phyloP scores from a whole-genome alignment of 371 early-diverging fungal species.

The Syncephalastrum contaminatum region DNA sequence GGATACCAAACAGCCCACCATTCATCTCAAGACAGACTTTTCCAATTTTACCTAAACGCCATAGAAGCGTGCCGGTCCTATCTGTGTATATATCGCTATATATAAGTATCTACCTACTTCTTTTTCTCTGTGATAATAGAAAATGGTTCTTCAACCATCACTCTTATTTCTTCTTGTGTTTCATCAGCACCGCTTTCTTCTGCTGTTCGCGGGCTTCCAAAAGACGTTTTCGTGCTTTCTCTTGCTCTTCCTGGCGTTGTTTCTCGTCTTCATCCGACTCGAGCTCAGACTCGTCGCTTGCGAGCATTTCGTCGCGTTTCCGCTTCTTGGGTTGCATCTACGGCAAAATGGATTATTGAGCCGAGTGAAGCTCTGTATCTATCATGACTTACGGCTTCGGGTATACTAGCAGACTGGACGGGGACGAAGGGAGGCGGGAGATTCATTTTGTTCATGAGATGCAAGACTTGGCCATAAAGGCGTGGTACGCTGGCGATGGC shows the following conservation, averaged over 20 bases:
- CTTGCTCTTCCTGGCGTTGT: slow-evolving; percentile 22
- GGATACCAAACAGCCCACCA: slow-evolving; percentile 47
- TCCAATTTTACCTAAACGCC: slow-evolving; percentile 35
- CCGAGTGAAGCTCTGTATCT: not conserved
- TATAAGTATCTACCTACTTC: too few species aligned
- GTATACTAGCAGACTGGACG: slow-evolving; percentile 24
- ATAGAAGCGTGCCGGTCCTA: not conserved
- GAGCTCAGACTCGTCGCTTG: slow-evolving; percentile 62
- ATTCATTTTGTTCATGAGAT: slow-evolving; percentile 75
- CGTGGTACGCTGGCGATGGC: slow-evolving; percentile 55
- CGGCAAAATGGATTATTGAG: not conserved
- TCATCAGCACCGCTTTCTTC: too few species aligned
- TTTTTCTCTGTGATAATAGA: too few species aligned
- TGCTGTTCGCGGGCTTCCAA: too few species aligned
- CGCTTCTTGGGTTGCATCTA: slow-evolving; percentile 19
- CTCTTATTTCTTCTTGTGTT: too few species aligned
- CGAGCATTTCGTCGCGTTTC: slow-evolving; percentile 41
- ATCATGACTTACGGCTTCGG: slow-evolving; percentile 22
- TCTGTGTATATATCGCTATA: not conserved
- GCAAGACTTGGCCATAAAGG: slow-evolving; percentile 65
- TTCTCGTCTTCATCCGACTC: slow-evolving; percentile 41
- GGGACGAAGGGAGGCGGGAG: slow-evolving; percentile 65
- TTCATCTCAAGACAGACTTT: slow-evolving; percentile 56
- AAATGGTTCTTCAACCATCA: too few species aligned
- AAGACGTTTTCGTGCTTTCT: slow-evolving; percentile 3